Evolutionary conservation across 73 alveolate genomes (phyloP), one percentile per base, ranked within the genome.

Genomic region (Durusdinium trenchii): DNA sequence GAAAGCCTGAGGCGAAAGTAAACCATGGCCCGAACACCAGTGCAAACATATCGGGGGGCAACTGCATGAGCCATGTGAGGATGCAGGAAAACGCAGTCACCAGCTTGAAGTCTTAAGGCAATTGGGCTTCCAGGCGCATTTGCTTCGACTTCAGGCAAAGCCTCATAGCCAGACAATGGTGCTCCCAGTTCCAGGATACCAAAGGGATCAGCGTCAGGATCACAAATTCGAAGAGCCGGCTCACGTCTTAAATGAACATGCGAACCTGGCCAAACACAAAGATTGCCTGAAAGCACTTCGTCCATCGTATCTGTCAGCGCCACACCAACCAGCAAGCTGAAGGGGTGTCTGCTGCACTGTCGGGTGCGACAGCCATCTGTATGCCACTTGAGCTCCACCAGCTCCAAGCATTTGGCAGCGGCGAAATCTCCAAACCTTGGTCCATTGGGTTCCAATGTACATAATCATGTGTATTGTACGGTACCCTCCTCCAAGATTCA

Each of bases 361-460:
- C 91, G 43, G 47, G 91, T 81, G 64, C 91, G 91, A n/a, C 91
- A 81, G 71, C 91, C 91, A 30, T 81, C 91, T 50, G 91, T 81
- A n/a, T 81, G 91, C 91, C 91, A 81, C 35, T 47, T 47, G 28
- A 81, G 48, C 18, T 81, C 91, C 1, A 23, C 48, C 50, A 81
- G 28, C 6, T 47, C 48, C 91, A 81, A 48, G 10, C 50, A 30
- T n/a, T 81, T 26, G 47, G 91, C 71, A 28, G 71, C 91, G 0
- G 50, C n/a, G 36, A 48, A 45, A 32, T 81, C 91, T 1, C 86
- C 86, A 2, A 67, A 81, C 67, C 91, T 81, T 23, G 32, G 50
- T 23, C 50, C 48, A 35, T n/a, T n/a, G n/a, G n/a, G n/a, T n/a
- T n/a, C n/a, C n/a, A n/a, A n/a, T n/a, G n/a, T n/a, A n/a, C n/a